Evolutionary conservation across 2,329 filamentous ascomycete species (phyloP), one percentile per base, ranked within the genome.

Genomic region (Talaromyces sp.): DNA sequence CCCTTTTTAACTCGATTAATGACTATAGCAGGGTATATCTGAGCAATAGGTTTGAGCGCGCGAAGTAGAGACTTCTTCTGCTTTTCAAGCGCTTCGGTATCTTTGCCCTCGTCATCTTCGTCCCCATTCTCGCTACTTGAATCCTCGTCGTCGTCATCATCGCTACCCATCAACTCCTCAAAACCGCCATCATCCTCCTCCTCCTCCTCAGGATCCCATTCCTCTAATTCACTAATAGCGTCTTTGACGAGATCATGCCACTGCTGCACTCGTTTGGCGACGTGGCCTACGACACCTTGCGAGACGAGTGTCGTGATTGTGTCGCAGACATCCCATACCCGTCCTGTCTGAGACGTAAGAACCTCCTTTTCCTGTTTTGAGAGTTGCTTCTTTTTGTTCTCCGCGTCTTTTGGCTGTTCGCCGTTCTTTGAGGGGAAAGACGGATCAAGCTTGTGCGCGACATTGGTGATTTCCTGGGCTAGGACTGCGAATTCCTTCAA

Each of bases 241-340:
- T 97, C 94, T 70, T 91, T 86, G 27, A 97, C 80, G 2, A 90
- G 86, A 64, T 91, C 91, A 47, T 88, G 82, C 78, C 89, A 91
- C 74, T 93, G 84, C 70, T 91, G 87, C 1, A 89, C 89, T 73
- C 90, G 93, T 69, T 85, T 82, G 0, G 90, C 83, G 56, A 94
- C 84, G 65, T 93, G 81, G 0, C 89, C 91, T 0, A 85, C 86
- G 5, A 96, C 84, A 0, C 92, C 93, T 27, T 88, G 79, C 5
- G 82, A 83, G 58, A 88, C 85, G 45, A 96, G 78, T 8, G 82
- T 82, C 2, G 87, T 79, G 17, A 96, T 74, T 7, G 86, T 84
- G 77, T 97, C 93, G 72, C 93, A 97, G 6, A 88, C 86, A 63
- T 91, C 86, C 93, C 93, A 97, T 1, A 96, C 80, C 5, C 93